Base-by-base conservation (phyloP, 2,329 filamentous ascomycete species). In the Leptographium procerum region DNA sequence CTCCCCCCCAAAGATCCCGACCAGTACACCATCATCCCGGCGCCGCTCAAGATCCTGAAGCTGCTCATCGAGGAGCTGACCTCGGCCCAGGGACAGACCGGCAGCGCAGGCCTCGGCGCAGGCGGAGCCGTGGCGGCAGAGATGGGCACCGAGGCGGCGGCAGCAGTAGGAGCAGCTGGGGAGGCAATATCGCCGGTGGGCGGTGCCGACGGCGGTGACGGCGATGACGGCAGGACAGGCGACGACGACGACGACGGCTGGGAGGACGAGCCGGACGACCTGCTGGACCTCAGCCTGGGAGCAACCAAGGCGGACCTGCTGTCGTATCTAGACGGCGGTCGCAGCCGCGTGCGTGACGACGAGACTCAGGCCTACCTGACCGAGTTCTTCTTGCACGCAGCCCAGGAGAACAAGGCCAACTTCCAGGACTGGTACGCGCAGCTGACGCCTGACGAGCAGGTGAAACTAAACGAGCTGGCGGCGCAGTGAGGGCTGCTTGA, bases 1-100 rank as follows among this genome's bases (percentile, higher is more conserved):
- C 71, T 65, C 19, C 58, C 53, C 40, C 33, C 52, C 59, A 45
- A 68, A 88, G 85, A 92, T 69, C 94, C 94, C 19, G 91, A 96
- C 69, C 86, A 87, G 69, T 97, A 87, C 75, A 96, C 91, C 7
- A 83, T 88, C 61, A 84, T 99, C 60, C 84, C 91, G 0, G 91
- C 91, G 0, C 86, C 89, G 1, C 80, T 99, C 68, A 99, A 99
- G 75, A 96, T 99, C 61, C 75, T 97, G 72, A 99, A 99, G 76
- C 87, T 97, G 4, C 82, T 99, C 10, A 87, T 97, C 52, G 90
- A 96, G 68, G 94, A 99, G 73, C 82, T 99, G 3, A 78, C 88
- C 7, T 90, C 89, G 0, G 89, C 91, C 1, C 86, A 88, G 5
- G 89, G 89, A 28, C 73, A 74, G n/a, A 73, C 77, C 60, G 60